Base-by-base conservation (phyloP, 768 basidiomycete species). In the Calocybe cyanea region DNA sequence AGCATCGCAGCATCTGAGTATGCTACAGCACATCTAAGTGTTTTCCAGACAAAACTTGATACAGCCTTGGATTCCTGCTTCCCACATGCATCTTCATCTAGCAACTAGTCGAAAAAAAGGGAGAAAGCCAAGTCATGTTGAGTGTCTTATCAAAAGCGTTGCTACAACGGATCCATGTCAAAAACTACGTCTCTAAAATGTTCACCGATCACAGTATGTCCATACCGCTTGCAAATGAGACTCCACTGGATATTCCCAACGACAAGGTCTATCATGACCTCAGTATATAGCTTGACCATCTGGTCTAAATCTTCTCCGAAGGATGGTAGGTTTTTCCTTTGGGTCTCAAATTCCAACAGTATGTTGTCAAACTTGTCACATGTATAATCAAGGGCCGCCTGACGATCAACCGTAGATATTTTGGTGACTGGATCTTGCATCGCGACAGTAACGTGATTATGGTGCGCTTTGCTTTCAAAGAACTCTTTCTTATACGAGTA, bases 401-500 rank as follows among this genome's bases (percentile, higher is more conserved):
- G 48, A 25, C 43, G 40, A 19, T 50, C 44, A 5, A 11, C 15
- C 9, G 7, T 14, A 13, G 30, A 23, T 3, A 50, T n/a, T 4
- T 20, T 24, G 2, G 49, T 15, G 14, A 31, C 41, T 3, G 49
- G 40, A 25, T 45, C 44, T 14, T 17, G 30, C 34, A 50, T 44
- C 9, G 39, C 44, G 18, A 45, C 33, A 11, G 44, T 45, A 9
- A 50, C 36, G 17, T 41, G 38, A 38, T 50, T 50, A 25, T 50
- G 49, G 25, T 50, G 34, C 6, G 49, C 44, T n/a, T 39, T 39
- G 19, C 49, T 45, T n/a, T 45, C 49, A 10, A 37, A 41, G 28
- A 45, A 45, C 45, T 44, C 48, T 19, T 44, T 44, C n/a, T 32
- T 39, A 32, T 49, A 49, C 9, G 48, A 44, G 15, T 49, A 49